phyloP scores from a whole-genome alignment of 2,329 filamentous ascomycete genomes.

The Diaporthe destruens region DNA sequence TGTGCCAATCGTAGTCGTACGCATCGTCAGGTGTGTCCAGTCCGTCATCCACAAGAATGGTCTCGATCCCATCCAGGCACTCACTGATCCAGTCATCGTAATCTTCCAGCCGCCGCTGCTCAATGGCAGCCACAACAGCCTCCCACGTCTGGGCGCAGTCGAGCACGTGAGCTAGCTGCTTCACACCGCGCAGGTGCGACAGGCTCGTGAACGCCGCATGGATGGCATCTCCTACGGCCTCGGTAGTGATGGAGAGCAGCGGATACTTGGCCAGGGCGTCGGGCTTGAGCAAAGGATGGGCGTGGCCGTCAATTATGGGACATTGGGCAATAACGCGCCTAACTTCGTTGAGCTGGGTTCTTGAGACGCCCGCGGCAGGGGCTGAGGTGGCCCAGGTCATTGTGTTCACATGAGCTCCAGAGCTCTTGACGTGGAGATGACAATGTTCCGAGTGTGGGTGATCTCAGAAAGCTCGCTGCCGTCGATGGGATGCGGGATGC shows the following conservation, averaged over 20 bases:
- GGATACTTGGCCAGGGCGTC: slow-evolving; percentile 60
- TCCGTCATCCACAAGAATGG: slow-evolving; percentile 83
- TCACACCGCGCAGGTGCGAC: slow-evolving; percentile 77
- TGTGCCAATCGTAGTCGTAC: slow-evolving; percentile 73
- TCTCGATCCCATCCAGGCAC: slow-evolving; percentile 80
- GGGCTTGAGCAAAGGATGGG: slow-evolving; percentile 74
- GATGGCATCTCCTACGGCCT: slow-evolving; percentile 78
- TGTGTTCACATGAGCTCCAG: not conserved
- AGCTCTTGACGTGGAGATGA: not conserved
- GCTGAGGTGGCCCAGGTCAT: slow-evolving; percentile 25
- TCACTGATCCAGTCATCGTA: slow-evolving; percentile 69
- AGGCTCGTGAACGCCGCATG: slow-evolving; percentile 72
- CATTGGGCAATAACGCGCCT: slow-evolving; percentile 61
- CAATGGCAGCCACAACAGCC: slow-evolving; percentile 59
- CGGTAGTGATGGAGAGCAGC: slow-evolving; percentile 74
- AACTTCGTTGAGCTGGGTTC: slow-evolving; percentile 49
- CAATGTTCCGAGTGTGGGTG: not conserved
- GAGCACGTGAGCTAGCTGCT: slow-evolving; percentile 75
- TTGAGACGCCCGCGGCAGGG: slow-evolving; percentile 38
- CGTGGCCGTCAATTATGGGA: slow-evolving; percentile 81
- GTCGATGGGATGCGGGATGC: not conserved
- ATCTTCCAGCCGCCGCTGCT: slow-evolving; percentile 56
- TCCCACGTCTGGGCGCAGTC: slow-evolving; percentile 74
- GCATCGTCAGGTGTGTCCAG: slow-evolving; percentile 68
- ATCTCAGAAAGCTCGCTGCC: not conserved